Conservation (phyloP, 139 green algal species). For the Diplosphaera chodatii region DNA sequence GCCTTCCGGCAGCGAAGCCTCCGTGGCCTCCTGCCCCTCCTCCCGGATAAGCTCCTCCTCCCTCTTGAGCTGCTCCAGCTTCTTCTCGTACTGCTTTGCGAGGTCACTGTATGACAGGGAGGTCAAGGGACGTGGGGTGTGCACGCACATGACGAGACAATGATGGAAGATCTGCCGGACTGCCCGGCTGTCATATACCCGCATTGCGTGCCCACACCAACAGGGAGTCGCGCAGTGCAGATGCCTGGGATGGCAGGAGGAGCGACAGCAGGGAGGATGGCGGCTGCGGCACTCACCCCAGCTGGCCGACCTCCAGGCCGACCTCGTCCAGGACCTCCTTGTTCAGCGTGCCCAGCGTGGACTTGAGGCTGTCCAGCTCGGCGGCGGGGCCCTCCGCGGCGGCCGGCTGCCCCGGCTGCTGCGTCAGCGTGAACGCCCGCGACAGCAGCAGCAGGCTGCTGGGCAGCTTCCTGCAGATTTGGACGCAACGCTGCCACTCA, state of each 20-base stretch:
- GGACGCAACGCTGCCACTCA: too few species aligned
- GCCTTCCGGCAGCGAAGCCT: constrained; percentile 19
- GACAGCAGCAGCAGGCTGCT: constrained; percentile 82
- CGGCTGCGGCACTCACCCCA: neutral
- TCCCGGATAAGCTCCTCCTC: constrained; percentile 81
- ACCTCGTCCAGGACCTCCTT: constrained; percentile 76
- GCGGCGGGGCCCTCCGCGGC: constrained; percentile 9
- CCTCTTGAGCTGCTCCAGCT: constrained; percentile 72
- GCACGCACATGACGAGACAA: too few species aligned
- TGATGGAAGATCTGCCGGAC: too few species aligned
- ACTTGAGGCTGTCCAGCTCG: constrained; percentile 38
- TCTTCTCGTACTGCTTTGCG: constrained; percentile 38
- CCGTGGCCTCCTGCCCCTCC: constrained; percentile 35
- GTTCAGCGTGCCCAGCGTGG: constrained; percentile 77
- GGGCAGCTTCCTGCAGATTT: constrained; percentile 63
- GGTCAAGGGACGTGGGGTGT: too few species aligned
- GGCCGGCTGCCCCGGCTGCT: constrained; percentile 7
- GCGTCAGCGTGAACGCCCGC: constrained; percentile 84
- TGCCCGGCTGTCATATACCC: too few species aligned
- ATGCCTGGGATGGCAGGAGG: too few species aligned
- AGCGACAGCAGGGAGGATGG: too few species aligned
- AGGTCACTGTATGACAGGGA: constrained; percentile 5
- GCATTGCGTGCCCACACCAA: too few species aligned
- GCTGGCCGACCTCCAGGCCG: constrained; percentile 38
- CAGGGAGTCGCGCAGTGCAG: too few species aligned